Evolutionary conservation across 2,329 filamentous ascomycete genomes (phyloP).

Genomic region (Alternaria sp.): DNA sequence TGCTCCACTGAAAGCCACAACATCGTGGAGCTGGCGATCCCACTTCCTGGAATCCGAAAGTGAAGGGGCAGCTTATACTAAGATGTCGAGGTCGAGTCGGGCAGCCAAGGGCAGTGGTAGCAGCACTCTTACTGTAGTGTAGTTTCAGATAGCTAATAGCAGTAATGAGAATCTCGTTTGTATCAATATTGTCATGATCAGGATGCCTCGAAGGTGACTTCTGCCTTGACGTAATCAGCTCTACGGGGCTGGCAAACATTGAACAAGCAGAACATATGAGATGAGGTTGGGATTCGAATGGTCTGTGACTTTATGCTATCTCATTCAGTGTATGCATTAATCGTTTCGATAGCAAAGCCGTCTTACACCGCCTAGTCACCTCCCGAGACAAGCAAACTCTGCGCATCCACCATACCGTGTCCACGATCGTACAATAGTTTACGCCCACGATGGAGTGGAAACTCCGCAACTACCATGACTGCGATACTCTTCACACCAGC

Average conservation of each 20-base stretch:
- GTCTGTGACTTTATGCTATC: no score
- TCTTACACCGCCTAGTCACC: slow-evolving; percentile 31
- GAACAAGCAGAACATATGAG: background rate
- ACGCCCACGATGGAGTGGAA: slow-evolving; percentile 62
- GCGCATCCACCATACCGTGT: slow-evolving; percentile 59
- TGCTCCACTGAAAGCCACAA: background rate
- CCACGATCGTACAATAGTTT: slow-evolving; percentile 54
- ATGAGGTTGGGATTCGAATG: no score
- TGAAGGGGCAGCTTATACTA: background rate
- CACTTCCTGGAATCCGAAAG: background rate
- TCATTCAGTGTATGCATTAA: background rate
- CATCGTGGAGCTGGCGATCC: background rate
- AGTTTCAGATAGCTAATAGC: background rate
- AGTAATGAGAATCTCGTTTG: background rate
- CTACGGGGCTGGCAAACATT: background rate
- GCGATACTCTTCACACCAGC: slow-evolving; percentile 53
- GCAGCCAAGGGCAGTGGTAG: background rate
- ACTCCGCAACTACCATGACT: slow-evolving; percentile 64
- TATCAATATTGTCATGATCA: background rate
- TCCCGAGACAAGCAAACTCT: slow-evolving; percentile 62
- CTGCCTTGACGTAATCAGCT: background rate
- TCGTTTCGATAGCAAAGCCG: background rate
- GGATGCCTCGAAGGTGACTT: background rate
- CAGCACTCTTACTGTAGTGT: background rate
- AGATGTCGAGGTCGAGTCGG: background rate